Conservation (phyloP, 306 rosid species). For the Fragaria iinumae region DNA sequence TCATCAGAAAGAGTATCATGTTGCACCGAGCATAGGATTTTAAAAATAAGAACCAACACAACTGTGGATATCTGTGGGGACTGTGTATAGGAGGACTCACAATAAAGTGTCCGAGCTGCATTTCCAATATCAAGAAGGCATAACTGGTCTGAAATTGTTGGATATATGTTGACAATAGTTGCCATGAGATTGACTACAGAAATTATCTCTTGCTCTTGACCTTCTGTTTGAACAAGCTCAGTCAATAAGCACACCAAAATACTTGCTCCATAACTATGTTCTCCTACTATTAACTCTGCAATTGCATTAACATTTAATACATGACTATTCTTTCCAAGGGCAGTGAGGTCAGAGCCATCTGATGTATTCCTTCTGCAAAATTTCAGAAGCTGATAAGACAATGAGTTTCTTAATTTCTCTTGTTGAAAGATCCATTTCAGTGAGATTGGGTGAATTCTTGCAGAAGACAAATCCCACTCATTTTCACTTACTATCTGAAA, state of each 20-base stretch:
- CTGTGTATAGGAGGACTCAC: constrained; percentile 32
- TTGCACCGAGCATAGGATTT: constrained; percentile 51
- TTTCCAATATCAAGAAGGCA: constrained; percentile 56
- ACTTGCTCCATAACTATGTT: constrained; percentile 67
- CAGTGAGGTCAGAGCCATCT: constrained; percentile 32
- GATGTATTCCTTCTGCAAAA: constrained; percentile 53
- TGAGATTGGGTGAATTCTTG: constrained; percentile 65
- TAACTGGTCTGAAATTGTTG: constrained; percentile 62
- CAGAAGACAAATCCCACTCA: constrained; percentile 73
- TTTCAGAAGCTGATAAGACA: constrained; percentile 66
- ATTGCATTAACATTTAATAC: constrained; percentile 47
- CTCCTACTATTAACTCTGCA: constrained; percentile 64
- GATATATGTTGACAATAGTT: constrained; percentile 43
- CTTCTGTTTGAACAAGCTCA: constrained; percentile 55
- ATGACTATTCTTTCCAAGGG: constrained; percentile 34
- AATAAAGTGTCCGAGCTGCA: constrained; percentile 44
- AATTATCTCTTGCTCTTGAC: constrained; percentile 52
- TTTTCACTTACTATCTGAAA: constrained; percentile 53
- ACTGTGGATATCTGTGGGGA: constrained; percentile 42
- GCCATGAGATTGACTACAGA: constrained; percentile 50
- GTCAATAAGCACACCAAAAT: constrained; percentile 59
- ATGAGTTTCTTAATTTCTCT: constrained; percentile 50
- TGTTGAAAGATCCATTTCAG: constrained; percentile 93
- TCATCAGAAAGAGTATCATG: constrained; percentile 58
- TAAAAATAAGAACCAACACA: constrained; percentile 49